Percentiles rank a stretch among this genome's conserved stretches.
Evolutionary conservation across 1,284 basidiomycete genomes (phyloP).

Genomic region (Grifola frondosa): DNA sequence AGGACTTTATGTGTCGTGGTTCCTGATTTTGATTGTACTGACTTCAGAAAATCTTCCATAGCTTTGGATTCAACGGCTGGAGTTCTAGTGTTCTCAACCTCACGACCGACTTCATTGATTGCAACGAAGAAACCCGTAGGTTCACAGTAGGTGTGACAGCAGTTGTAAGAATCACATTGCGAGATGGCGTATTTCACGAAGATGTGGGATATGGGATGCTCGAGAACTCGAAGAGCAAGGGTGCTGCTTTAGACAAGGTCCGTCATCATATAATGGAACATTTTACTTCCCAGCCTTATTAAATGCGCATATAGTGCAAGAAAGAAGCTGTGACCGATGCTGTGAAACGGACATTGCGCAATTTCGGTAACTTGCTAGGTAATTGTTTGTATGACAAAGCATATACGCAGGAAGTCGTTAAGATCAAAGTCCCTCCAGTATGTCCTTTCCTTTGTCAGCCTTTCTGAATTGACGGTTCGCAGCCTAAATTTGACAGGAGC

Average conservation of each 20-base stretch:
- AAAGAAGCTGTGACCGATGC: constrained; percentile 98
- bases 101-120: constrained; percentile 76
- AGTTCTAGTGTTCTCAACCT: constrained; percentile 81
- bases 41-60: neutral
- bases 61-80: constrained; percentile 96
- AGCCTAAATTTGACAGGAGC: constrained; percentile 75
- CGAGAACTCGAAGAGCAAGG: constrained; percentile 87
- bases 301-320: constrained; percentile 69
- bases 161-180: constrained; percentile 83
- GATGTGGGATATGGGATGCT: constrained; percentile 89
- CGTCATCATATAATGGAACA: constrained; percentile 21
- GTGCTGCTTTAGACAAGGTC: constrained; percentile 90
- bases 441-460: constrained; percentile 32
- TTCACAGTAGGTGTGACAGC: constrained; percentile 83
- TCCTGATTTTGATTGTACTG: neutral
- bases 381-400: constrained; percentile 96
- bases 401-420: constrained; percentile 81
- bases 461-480: neutral
- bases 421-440: constrained; percentile 82
- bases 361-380: constrained; percentile 92
- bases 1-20: too few relatives aligned
- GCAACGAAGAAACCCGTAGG: constrained; percentile 62
- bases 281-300: neutral
- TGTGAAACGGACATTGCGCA: constrained; percentile 86
- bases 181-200: constrained; percentile 90